Base-by-base conservation (phyloP, 2,329 filamentous ascomycete species). In the Delphinella strobiligena region DNA sequence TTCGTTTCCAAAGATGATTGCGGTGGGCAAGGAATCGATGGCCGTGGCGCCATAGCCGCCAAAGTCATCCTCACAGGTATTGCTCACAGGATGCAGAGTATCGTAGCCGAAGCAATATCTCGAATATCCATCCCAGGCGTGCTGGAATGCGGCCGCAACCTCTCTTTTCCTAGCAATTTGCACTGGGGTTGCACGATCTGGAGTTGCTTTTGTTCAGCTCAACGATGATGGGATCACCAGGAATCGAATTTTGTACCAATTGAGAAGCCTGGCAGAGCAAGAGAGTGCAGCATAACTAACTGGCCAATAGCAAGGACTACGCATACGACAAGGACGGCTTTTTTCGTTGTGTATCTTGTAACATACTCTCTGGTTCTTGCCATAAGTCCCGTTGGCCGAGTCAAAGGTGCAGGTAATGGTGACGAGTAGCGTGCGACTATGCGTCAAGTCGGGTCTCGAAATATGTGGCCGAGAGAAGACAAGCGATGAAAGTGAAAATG, bases 71-170 rank as follows among this genome's bases (percentile, higher is more conserved):
- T 48, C 51, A 31, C 47, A 52, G 4, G 46, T 47, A 18, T 53
- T 53, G 33, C 31, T 49, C 8, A 53, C 51, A 8, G 47, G 52
- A 24, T 49, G 49, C 3, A 58, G 44, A 9, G 53, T 50, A 38
- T 60, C 58, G 34, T 55, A 47, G 3, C 55, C 51, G 32, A 58
- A 56, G 22, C 55, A 56, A 34, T 58, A 47, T 12, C 43, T 49
- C 10, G 49, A 50, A 41, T 59, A 61, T 8, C 57, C 56, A 40
- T 53, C 39, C 56, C 55, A 60, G 14, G 57, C 52, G 39, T 56
- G 53, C 16, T 51, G 45, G 30, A 58, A 60, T 8, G 49, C 49
- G 5, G 34, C 19, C 15, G 29, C 34, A 12, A 41, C 15, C 10
- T 33, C 33, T 14, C 18, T 27, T 4, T 4, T 32, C 12, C 38